Evolutionary conservation across 441 rosid genomes (phyloP).

Genomic region (Kokia cookei): DNA sequence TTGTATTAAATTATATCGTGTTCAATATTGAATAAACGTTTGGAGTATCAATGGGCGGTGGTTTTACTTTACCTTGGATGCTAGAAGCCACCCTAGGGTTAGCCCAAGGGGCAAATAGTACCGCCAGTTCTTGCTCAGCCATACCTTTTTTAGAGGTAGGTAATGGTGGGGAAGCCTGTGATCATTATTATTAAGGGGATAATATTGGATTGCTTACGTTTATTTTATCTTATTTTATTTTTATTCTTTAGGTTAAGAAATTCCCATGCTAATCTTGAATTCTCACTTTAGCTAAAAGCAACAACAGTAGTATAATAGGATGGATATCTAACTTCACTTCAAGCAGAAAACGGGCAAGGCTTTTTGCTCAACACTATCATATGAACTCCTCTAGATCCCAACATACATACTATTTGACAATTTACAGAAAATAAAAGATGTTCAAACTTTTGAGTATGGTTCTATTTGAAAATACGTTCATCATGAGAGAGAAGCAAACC

Average conservation of each 20-base stretch:
- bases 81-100: slow-evolving; percentile 13
- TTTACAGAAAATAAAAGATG: too few relatives aligned
- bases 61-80: slow-evolving; percentile 23
- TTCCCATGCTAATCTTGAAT: background rate
- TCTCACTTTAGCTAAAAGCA: too few relatives aligned
- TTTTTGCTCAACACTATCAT: too few relatives aligned
- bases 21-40: background rate
- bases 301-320: too few relatives aligned
- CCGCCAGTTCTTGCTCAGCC: slow-evolving; percentile 17
- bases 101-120: slow-evolving; percentile 1
- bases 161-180: slow-evolving; percentile 26
- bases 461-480: too few relatives aligned
- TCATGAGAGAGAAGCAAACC: too few relatives aligned
- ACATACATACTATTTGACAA: too few relatives aligned
- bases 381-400: too few relatives aligned
- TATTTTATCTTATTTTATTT: too few relatives aligned
- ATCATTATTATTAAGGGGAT: background rate
- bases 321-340: background rate
- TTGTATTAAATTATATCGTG: background rate
- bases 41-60: too few relatives aligned
- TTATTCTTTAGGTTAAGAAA: background rate
- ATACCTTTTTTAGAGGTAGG: slow-evolving; percentile 13
- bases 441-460: too few relatives aligned
- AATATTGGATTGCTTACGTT: too few relatives aligned
- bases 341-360: background rate